phyloP scores from a whole-genome alignment of 2,329 filamentous ascomycete genomes.

The Corniculantispora saksenae region DNA sequence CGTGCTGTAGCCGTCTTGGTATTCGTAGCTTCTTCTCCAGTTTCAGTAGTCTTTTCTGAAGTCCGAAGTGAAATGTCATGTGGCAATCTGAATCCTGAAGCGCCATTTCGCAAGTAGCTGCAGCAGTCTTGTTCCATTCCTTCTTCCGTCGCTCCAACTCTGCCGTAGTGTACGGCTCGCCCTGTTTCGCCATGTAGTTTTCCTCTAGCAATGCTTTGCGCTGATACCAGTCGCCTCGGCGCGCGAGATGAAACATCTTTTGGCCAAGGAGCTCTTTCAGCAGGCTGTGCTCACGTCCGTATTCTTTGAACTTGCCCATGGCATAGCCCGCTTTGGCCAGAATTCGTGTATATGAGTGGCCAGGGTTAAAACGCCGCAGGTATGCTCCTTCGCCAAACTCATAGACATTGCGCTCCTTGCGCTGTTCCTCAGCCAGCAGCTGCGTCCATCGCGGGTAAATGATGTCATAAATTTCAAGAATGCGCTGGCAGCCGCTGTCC shows the following conservation, averaged over 20 bases:
- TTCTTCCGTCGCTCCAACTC: constrained; percentile 65
- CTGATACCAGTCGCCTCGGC: constrained; percentile 92
- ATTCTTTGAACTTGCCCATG: constrained; percentile 78
- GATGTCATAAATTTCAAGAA: constrained; percentile 71
- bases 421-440: constrained; percentile 71
- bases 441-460: constrained; percentile 80
- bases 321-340: constrained; percentile 83
- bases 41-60: constrained; percentile 92
- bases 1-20: constrained; percentile 83
- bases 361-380: constrained; percentile 83
- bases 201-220: constrained; percentile 92
- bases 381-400: constrained; percentile 86
- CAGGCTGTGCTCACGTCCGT: constrained; percentile 73
- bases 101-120: constrained; percentile 80
- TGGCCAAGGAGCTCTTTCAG: constrained; percentile 76
- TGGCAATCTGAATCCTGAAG: constrained; percentile 89
- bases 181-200: constrained; percentile 79
- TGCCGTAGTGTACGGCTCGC: constrained; percentile 39
- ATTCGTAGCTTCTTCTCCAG: constrained; percentile 83
- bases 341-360: constrained; percentile 90
- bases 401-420: constrained; percentile 75
- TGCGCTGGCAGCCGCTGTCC: constrained; percentile 63
- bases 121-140: constrained; percentile 76
- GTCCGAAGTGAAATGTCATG: constrained; percentile 87
- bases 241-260: constrained; percentile 78